Conservation (phyloP, 2,329 filamentous ascomycete species). For the Alternaria dauci region DNA sequence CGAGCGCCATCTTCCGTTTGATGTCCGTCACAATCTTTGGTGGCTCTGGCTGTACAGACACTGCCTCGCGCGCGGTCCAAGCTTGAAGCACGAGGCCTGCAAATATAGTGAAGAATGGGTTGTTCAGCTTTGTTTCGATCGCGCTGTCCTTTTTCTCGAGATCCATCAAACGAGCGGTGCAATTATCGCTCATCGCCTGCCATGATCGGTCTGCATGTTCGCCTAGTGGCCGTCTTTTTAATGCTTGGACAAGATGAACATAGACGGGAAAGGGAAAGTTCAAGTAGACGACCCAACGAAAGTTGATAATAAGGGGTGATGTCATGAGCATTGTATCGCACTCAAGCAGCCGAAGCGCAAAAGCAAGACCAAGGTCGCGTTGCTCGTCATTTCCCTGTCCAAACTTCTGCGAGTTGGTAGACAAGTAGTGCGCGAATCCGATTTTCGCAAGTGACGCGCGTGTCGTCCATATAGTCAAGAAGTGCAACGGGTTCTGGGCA, state of each 20-base stretch:
- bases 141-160: conserved; percentile 23
- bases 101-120: conserved; percentile 54
- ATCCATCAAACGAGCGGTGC: conserved; percentile 47
- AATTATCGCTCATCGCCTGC: conserved; percentile 59
- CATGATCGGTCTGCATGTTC: conserved; percentile 52
- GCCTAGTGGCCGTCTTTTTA: conserved; percentile 50
- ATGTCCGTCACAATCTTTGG: conserved; percentile 18
- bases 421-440: conserved; percentile 60
- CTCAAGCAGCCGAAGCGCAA: conserved; percentile 55
- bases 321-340: conserved; percentile 57
- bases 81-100: conserved; percentile 66
- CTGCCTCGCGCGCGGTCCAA: conserved; percentile 28
- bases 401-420: conserved; percentile 39
- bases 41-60: conserved; percentile 3
- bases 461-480: conserved; percentile 58
- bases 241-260: conserved; percentile 56
- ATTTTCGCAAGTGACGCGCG: conserved; percentile 59
- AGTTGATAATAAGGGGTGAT: conserved; percentile 54
- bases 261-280: conserved; percentile 62
- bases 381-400: conserved; percentile 29
- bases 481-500: conserved; percentile 45
- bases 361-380: conserved; percentile 37
- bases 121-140: conserved; percentile 22
- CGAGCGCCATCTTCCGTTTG: conserved; percentile 4
- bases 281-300: conserved; percentile 53